Evolutionary conservation across 2,329 filamentous ascomycete genomes (phyloP), one percentile per base, ranked within the genome.

Genomic region (Zymoseptoria brevis): DNA sequence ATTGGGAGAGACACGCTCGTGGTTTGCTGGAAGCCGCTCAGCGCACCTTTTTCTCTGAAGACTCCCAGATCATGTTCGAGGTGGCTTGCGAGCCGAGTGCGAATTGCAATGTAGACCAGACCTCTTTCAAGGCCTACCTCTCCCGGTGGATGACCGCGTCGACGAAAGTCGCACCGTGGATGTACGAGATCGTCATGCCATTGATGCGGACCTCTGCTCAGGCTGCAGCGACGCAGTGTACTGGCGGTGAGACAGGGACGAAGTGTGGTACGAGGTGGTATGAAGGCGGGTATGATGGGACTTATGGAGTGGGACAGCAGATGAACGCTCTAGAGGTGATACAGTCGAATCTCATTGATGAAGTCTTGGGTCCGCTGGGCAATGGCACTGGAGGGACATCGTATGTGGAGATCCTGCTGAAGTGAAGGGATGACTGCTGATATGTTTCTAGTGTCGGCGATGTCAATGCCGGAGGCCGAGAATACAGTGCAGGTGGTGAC

Each of bases 141-240:
- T 64, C 66, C 3, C 75, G 77, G 60, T 79, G 77, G 75, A 73
- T 81, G 74, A 82, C 82, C 13, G 76, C 79, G 3, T 78, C 82
- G 4, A 79, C 78, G 0, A 80, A 85, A 64, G 74, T 85, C 59
- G 83, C 82, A 0, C 83, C 84, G 0, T 84, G 79, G 65, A 81
- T 81, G 2, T 73, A 74, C 61, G 72, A 79, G 41, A 67, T 69
- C 4, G 76, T 87, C 60, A 76, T 82, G 68, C 77, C 80, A 0
- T 75, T 79, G 11, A 72, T 87, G 1, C 72, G 75, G 19, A 72
- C 75, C 1, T 83, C 82, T 6, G 85, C 83, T 0, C 64, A 72
- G 48, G 81, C 79, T 1, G 83, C 83, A 3, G 83, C 81, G 1
- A 72, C 75, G 50, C 50, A 53, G 50, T 66, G 83, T 66, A 76